phyloP scores from a whole-genome alignment of 495 filamentous ascomycete species.

The Penicillium argentinense region DNA sequence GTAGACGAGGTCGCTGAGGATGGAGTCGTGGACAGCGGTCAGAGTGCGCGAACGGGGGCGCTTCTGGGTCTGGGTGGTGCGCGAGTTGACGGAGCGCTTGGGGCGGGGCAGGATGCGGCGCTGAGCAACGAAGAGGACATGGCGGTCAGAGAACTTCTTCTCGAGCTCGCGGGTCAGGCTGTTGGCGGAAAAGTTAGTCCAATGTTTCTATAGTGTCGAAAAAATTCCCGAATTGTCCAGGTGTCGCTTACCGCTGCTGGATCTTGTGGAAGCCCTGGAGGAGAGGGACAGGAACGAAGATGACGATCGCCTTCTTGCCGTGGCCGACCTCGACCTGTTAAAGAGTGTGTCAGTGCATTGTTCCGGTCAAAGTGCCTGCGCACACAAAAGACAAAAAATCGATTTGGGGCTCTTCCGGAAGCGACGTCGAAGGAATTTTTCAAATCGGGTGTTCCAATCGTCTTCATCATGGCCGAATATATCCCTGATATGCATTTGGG shows the following conservation, averaged over 20 bases:
- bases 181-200: slow-evolving; percentile 11
- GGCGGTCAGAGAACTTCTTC: slow-evolving; percentile 99
- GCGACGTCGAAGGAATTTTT: slow-evolving; percentile 15
- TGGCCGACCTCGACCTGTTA: slow-evolving; percentile 97
- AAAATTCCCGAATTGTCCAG: slow-evolving; percentile 4
- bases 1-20: slow-evolving; percentile 95
- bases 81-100: slow-evolving; percentile 91
- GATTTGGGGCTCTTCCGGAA: slow-evolving; percentile 9
- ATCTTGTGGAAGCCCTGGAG: slow-evolving; percentile 95
- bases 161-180: slow-evolving; percentile 99
- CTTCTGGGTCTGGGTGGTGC: slow-evolving; percentile 95
- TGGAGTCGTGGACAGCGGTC: slow-evolving; percentile 95
- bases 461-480: neutral
- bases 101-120: slow-evolving; percentile 98
- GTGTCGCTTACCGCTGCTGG: slow-evolving; percentile 84
- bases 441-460: neutral
- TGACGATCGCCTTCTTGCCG: slow-evolving; percentile 99
- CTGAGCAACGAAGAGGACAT: slow-evolving; percentile 97
- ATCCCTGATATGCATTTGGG: neutral
- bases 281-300: slow-evolving; percentile 99
- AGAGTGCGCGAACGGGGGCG: slow-evolving; percentile 95
- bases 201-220: slow-evolving; percentile 1
- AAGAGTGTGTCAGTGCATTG: slow-evolving; percentile 24
- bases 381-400: slow-evolving; percentile 17
- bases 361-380: slow-evolving; percentile 11